Percentiles rank a stretch among this genome's conserved stretches.
These are phyloP conservation scores for Euphorbia schlechtendalii DNA, from an alignment of 441 rosid species.

Conservation along the genomic window DNA sequence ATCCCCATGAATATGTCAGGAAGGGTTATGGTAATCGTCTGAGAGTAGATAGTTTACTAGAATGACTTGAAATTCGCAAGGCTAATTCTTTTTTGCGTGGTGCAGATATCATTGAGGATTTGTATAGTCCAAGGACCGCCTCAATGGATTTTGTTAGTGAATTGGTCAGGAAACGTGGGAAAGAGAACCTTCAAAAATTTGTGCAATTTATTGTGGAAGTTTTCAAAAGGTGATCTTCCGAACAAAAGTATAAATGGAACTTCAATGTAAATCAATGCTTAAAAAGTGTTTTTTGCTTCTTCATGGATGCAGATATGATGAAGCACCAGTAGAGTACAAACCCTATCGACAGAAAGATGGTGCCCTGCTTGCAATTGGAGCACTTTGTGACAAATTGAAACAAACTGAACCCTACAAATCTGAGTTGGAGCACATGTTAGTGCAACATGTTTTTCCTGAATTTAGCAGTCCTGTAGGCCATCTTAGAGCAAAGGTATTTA, in stretches of 20 bases:
- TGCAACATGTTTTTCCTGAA: slow-evolving; percentile 98
- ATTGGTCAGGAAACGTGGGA: slow-evolving; percentile 78
- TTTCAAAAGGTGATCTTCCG: slow-evolving; percentile 47
- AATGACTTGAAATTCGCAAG: slow-evolving; percentile 5
- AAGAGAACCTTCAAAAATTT: slow-evolving; percentile 74
- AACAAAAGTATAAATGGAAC: neutral
- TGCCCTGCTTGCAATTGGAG: slow-evolving; percentile 77
- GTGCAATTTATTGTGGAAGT: slow-evolving; percentile 60
- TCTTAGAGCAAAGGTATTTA: slow-evolving; percentile 96
- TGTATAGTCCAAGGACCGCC: slow-evolving; percentile 75
- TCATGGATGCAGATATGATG: slow-evolving; percentile 45
- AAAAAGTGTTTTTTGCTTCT: slow-evolving; percentile 4
- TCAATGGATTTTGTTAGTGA: slow-evolving; percentile 80
- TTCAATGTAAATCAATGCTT: slow-evolving; percentile 6
- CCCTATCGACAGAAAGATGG: slow-evolving; percentile 74
- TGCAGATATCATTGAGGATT: slow-evolving; percentile 77
- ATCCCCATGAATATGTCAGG: slow-evolving; percentile 97
- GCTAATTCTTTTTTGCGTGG: slow-evolving; percentile 18
- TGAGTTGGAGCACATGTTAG: slow-evolving; percentile 88
- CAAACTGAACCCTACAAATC: slow-evolving; percentile 96
- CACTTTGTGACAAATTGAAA: slow-evolving; percentile 94
- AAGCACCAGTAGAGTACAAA: slow-evolving; percentile 42
- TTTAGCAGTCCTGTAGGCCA: slow-evolving; percentile 91
- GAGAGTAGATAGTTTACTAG: slow-evolving; percentile 14
- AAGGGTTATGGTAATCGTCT: slow-evolving; percentile 89